Base-by-base conservation (phyloP, 2,329 filamentous ascomycete genomes). In the Amesomyces nigricolor region DNA sequence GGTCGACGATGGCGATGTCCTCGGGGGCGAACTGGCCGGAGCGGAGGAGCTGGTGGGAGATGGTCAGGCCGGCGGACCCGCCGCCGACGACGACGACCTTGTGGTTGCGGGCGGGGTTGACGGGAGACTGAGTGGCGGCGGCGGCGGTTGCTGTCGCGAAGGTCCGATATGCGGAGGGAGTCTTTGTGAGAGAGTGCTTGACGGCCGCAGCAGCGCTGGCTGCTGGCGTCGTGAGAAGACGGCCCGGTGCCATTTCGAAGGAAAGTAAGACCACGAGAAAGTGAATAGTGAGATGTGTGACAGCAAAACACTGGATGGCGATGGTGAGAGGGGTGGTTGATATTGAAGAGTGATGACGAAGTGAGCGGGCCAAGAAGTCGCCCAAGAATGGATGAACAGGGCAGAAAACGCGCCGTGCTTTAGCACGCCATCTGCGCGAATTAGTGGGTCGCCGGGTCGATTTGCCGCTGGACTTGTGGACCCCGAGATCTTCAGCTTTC, bases 1-100 rank as follows among this genome's bases (percentile, higher is more conserved):
- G 84, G 60, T 87, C 84, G 43, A 87, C 70, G 26, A 87, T 63
- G 29, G 84, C 83, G 58, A 87, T 85, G 57, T 87, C 84, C 32
- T 82, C 73, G 43, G 75, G 70, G 0, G 68, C 60, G 63, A 86
- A 86, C 26, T 75, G 75, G 43, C 81, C 82, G 0, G 75, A 73
- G 2, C 76, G 76, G 3, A 87, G 76, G 3, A 89, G 78, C 71
- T 89, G 86, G 64, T 88, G 84, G 63, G 82, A 82, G 64, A 87
- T 78, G 1, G 80, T 71, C 14, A 88, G 69, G 47, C 86, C 86
- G 38, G 85, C 86, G 11, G 80, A 75, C 32, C 86, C 86, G 51
- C 79, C 85, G 48, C 86, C 86, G 29, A 89, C 73, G 2, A 89
- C 77, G 11, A 88, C 82, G 14, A 88, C 75, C 64, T 78, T 83